Evolutionary conservation across 768 basidiomycete genomes (phyloP), one percentile per base, ranked within the genome.

Genomic region (Boletus sp.): DNA sequence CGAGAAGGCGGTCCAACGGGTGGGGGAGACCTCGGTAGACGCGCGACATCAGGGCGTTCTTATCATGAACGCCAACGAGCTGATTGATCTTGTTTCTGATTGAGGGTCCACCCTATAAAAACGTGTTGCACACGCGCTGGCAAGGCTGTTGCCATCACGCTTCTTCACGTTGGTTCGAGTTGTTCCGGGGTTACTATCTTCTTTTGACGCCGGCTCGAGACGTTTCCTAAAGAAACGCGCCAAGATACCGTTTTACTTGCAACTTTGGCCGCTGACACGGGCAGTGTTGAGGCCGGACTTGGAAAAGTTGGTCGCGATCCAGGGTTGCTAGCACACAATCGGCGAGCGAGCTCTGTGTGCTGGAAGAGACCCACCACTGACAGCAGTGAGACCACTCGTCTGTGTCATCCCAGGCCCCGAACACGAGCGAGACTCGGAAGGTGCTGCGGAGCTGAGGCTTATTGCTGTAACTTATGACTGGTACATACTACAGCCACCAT

Each of bases 41-140:
- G 62, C 70, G 46, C 55, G n/a, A 19, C 14, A 38, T 45, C 47
- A 52, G 42, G 56, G 47, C 27, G 50, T 69, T 71, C 70, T 70
- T 70, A 70, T 70, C 69, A 38, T 47, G 50, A 44, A 60, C 51
- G 6, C 35, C 53, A 60, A 49, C 41, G 33, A 51, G 38, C 41
- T 64, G 55, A 64, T 59, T 66, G 60, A 62, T 56, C 38, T 32
- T 70, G 60, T 70, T 70, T 50, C 69, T 55, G 49, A 58, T 66
- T 69, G 69, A 50, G 70, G 70, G 69, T 72, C 68, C 69, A 68
- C 66, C 65, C 64, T 66, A 70, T 13, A 62, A 68, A 68, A 70
- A 72, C 69, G 69, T 70, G 69, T 71, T 63, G 44, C 53, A 59
- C 69, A 70, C 64, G 69, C 66, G 69, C 51, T 57, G 59, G 39